Evolutionary conservation across 495 filamentous ascomycete genomes (phyloP).

Genomic region (Penicillium riverlandense): DNA sequence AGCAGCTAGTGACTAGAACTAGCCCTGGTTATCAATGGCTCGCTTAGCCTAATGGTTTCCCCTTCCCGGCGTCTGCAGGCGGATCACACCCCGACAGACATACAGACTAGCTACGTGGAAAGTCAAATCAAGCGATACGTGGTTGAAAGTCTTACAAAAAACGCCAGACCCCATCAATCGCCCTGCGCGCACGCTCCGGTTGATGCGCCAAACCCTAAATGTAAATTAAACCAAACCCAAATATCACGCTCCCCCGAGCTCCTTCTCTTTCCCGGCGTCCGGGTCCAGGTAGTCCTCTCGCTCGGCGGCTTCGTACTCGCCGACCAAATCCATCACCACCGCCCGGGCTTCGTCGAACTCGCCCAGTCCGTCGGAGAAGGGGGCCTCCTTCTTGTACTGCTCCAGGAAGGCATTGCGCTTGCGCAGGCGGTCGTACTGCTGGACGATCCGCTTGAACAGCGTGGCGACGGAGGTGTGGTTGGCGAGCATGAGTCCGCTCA

Average conservation of each 20-base stretch:
- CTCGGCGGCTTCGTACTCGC: conserved; percentile 95
- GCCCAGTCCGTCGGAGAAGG: conserved; percentile 81
- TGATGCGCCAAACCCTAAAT: conserved; percentile 18
- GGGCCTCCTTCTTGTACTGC: conserved; percentile 86
- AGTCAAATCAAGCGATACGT: too few relatives aligned
- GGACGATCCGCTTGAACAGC: conserved; percentile 86
- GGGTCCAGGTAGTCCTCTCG: conserved; percentile 77
- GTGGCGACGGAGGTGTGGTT: conserved; percentile 98
- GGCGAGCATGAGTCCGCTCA: conserved; percentile 93
- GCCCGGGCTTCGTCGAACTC: conserved; percentile 93
- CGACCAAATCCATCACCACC: conserved; percentile 80
- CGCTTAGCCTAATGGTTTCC: too few relatives aligned
- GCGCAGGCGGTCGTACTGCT: conserved; percentile 83
- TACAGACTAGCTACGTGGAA: too few relatives aligned
- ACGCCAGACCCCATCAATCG: conserved; percentile 5
- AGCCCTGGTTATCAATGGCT: too few relatives aligned
- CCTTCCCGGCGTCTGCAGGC: too few relatives aligned
- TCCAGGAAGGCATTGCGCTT: conserved; percentile 97
- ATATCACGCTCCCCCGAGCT: conserved; percentile 17
- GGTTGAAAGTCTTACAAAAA: conserved; percentile 3
- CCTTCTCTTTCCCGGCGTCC: conserved; percentile 47
- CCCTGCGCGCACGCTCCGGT: conserved; percentile 9
- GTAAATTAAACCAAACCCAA: conserved; percentile 9
- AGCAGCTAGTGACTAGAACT: too few relatives aligned
- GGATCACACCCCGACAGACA: too few relatives aligned